Evolutionary conservation across 768 basidiomycete species (phyloP), one percentile per base, ranked within the genome.

Genomic region (Amanita inopinata): DNA sequence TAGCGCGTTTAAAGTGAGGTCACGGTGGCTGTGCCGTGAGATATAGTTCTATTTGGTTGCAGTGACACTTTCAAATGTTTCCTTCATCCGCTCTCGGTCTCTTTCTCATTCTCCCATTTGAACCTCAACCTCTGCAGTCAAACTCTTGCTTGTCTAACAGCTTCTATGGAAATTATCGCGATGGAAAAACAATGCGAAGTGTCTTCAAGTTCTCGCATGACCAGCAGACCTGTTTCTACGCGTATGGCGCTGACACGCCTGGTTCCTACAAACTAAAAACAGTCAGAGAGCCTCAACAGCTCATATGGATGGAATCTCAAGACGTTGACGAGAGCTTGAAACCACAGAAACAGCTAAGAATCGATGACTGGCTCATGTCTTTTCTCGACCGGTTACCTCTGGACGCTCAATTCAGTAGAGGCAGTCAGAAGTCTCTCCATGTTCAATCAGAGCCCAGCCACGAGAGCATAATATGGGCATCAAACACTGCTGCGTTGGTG

Each of bases 261-360:
- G 43, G 32, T 12, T 27, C 40, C 11, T 25, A 42, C 33, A 43
- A 35, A 18, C 23, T 43, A 3, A 22, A 33, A 17, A 25, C 22
- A n/a, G 8, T 10, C 9, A 24, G 34, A 17, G 41, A 56, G 25
- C 50, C 56, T 34, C 54, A 65, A 20, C 70, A 72, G 41, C 69
- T 82, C 19, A 69, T 80, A 4, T 82, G 79, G 81, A 47, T 83
- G 4, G 70, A 80, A 48, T 70, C 78, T 43, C 61, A 69, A 27
- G 24, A 19, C 11, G 19, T 38, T 30, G 43, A 45, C 27, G 18
- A 14, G 7, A 37, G 17, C 17, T 22, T 38, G 12, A 32, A 33
- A 43, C 8, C 31, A 5, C 32, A 33, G 8, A 22, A 25, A 4
- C 4, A 11, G 10, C 33, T 42, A 8, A 17, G 33, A 11, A n/a